phyloP scores from a whole-genome alignment of 108 stramenopile species.

The Chaetoceros tenuissimus region DNA sequence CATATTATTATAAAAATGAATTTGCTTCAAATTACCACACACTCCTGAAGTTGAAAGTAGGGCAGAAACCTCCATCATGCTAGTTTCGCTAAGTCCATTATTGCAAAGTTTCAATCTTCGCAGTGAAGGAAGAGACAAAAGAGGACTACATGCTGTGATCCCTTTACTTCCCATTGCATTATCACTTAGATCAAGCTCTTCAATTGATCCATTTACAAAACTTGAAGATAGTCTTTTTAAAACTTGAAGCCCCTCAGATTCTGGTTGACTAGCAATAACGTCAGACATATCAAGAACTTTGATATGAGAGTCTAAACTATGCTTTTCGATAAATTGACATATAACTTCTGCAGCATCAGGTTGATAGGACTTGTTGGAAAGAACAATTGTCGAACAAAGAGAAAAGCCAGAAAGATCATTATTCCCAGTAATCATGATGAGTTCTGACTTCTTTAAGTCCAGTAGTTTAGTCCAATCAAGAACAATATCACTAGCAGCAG shows the following conservation, averaged over 20 bases:
- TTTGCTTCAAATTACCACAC: conserved; percentile 25
- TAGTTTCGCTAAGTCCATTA: conserved; percentile 22
- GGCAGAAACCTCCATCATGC: conserved; percentile 24
- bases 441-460: background rate
- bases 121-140: conserved; percentile 21
- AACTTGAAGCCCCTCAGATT: conserved; percentile 27
- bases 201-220: conserved; percentile 25
- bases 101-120: conserved; percentile 27
- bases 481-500: background rate
- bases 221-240: conserved; percentile 29
- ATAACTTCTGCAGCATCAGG: background rate
- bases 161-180: conserved; percentile 46
- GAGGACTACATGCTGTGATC: conserved; percentile 21
- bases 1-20: conserved; percentile 55
- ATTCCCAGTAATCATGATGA: background rate
- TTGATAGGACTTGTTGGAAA: background rate
- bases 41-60: conserved; percentile 22
- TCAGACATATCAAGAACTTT: conserved; percentile 28
- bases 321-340: background rate
- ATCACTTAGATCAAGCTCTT: conserved; percentile 31
- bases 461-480: background rate
- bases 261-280: conserved; percentile 29
- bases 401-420: background rate
- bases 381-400: background rate
- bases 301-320: conserved; percentile 2